Evolutionary conservation across 257 asterid species (phyloP).

Genomic region (Ilex aquifolium): DNA sequence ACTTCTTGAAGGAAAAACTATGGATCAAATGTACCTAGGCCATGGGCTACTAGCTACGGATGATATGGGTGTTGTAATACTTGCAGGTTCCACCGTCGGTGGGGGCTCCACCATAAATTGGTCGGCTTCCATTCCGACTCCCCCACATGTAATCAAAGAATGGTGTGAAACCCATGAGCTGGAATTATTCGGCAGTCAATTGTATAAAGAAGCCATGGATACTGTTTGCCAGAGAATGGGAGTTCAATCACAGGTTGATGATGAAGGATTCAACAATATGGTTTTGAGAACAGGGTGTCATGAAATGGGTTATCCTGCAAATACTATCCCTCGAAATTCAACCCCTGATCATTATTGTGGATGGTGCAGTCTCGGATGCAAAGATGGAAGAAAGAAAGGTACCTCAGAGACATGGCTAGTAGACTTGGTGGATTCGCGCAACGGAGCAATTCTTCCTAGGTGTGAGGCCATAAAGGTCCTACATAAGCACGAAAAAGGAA

Average conservation of each 20-base stretch:
- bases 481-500: slow-evolving; percentile 13
- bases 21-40: slow-evolving; percentile 77
- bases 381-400: slow-evolving; percentile 65
- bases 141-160: slow-evolving; percentile 56
- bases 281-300: slow-evolving; percentile 74
- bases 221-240: slow-evolving; percentile 69
- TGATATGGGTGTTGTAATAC: slow-evolving; percentile 45
- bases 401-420: slow-evolving; percentile 68
- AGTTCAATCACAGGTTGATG: slow-evolving; percentile 46
- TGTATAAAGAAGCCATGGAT: slow-evolving; percentile 49
- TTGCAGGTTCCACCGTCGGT: slow-evolving; percentile 86
- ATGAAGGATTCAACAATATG: slow-evolving; percentile 69
- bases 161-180: slow-evolving; percentile 47
- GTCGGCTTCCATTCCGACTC: slow-evolving; percentile 79
- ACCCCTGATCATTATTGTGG: slow-evolving; percentile 73
- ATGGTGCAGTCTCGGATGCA: slow-evolving; percentile 75
- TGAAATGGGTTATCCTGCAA: slow-evolving; percentile 48
- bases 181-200: slow-evolving; percentile 39
- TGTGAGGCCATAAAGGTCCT: slow-evolving; percentile 56
- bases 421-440: slow-evolving; percentile 60
- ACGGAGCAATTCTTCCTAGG: slow-evolving; percentile 54
- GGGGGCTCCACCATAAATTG: slow-evolving; percentile 87
- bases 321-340: slow-evolving; percentile 57
- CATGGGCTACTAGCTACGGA: slow-evolving; percentile 44
- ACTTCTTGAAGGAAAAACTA: slow-evolving; percentile 59